These are phyloP conservation scores for Didymella arachidicola DNA, from an alignment of 2,329 filamentous ascomycete genomes.

Conservation along the genomic window DNA sequence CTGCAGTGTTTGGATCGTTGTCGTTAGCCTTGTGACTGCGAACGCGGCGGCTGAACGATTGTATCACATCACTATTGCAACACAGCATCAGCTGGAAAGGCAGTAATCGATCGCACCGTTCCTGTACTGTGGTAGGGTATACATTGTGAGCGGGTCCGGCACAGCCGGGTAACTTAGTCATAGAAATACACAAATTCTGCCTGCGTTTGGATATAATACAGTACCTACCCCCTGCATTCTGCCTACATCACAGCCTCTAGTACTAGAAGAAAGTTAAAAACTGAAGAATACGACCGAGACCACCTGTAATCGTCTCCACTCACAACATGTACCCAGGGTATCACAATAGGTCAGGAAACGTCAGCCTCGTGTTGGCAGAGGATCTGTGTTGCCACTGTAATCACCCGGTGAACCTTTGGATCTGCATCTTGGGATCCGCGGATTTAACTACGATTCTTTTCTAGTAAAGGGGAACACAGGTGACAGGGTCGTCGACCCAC, in stretches of 20 bases:
- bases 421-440: slow-evolving; percentile 9
- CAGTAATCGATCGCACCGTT: slow-evolving; percentile 1
- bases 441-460: slow-evolving; percentile 12
- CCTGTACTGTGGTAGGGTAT: neutral
- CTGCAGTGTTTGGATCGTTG: slow-evolving; percentile 4
- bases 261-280: too few species aligned
- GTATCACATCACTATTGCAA: slow-evolving; percentile 11
- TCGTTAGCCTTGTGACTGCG: slow-evolving; percentile 4
- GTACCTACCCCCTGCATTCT: too few species aligned
- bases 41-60: slow-evolving; percentile 6
- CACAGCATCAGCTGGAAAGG: slow-evolving; percentile 9
- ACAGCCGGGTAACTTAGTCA: too few species aligned
- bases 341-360: neutral
- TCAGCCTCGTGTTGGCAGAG: slow-evolving; percentile 14
- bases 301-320: too few species aligned
- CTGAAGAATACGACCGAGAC: too few species aligned
- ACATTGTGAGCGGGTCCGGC: too few species aligned
- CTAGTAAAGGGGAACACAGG: slow-evolving; percentile 9
- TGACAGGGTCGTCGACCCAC: slow-evolving; percentile 6
- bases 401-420: slow-evolving; percentile 20
- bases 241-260: too few species aligned
- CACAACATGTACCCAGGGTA: too few species aligned
- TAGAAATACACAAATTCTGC: too few species aligned
- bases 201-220: too few species aligned
- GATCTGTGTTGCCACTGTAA: slow-evolving; percentile 13